Base-by-base conservation (phyloP, 805 yeast species). In the Candida vartiovaarae region DNA sequence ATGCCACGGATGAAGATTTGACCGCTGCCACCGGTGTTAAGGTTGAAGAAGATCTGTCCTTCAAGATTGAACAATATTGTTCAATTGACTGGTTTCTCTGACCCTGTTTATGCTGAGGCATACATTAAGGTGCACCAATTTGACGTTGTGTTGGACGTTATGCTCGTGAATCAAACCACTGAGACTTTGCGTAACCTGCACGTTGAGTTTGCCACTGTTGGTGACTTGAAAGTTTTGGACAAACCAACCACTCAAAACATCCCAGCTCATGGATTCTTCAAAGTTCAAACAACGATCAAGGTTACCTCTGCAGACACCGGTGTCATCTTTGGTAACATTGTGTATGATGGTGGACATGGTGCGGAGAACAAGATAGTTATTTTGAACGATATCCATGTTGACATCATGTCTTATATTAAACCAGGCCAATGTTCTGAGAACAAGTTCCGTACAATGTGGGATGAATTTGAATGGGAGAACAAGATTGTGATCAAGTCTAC, bases 241-340 rank as follows among this genome's bases (percentile, higher is more conserved):
- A 82, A 82, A 55, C 96, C 98, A 38, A 72, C 87, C 3, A 79
- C 95, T 11, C 88, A 84, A 34, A 93, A 91, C 61, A 77, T 93
- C 48, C 96, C 95, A 25, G 96, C 99, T n/a, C 96, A 90, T 66
- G 96, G 96, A 23, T 93, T 93, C 79, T 87, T 87, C 67, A 84
- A 85, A 49, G 74, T 86, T 32, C 90, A 87, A 55, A 80, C 90
- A 38, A 90, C 97, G 2, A 77, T 93, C 53, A 89, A 89, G 66
- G 99, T 93, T 37, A 84, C 96, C 0, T 85, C 96, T 36, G 97
- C 98, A 11, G 99, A 95, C 60, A 90, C 99, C 7, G 99, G 98
- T 56, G 96, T 91, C 43, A 87, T 93, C 41, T 93, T 93, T 62
- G 99, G 99, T 61, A 91, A 91, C 67, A 89, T 93, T 62, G 84